Percentiles rank a stretch among this genome's conserved stretches.
Evolutionary conservation across 2,329 filamentous ascomycete genomes (phyloP).

Genomic region (Pseudogymnoascus sp.): DNA sequence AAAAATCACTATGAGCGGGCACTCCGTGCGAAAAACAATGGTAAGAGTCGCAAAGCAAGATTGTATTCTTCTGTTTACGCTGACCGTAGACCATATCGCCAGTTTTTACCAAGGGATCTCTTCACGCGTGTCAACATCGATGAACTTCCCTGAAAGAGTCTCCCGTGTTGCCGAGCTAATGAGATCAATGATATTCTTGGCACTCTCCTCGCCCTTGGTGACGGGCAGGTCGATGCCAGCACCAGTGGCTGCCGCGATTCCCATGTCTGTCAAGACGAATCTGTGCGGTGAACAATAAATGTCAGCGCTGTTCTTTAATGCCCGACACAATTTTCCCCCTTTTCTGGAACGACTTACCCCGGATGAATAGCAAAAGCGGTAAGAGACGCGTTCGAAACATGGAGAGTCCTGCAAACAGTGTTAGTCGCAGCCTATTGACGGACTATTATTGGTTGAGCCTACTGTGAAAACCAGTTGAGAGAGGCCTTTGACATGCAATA

Average conservation of each 20-base stretch:
- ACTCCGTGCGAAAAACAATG: not conserved
- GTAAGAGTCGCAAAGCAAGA: not conserved
- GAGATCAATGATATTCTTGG: not conserved
- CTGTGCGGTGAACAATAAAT: not conserved
- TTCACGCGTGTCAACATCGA: not conserved
- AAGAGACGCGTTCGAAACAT: not conserved
- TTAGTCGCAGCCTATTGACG: not conserved
- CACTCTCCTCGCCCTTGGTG: not conserved
- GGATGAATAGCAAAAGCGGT: not conserved
- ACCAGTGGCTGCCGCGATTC: not conserved
- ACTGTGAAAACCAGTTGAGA: not conserved
- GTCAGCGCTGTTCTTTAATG: not conserved
- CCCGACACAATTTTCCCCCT: not conserved
- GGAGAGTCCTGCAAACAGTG: not conserved
- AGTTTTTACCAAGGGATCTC: not conserved
- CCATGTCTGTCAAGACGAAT: not conserved
- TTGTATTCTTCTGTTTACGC: not conserved
- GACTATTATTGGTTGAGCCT: not conserved
- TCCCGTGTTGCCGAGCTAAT: not conserved
- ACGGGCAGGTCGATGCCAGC: not conserved
- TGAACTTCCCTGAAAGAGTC: not conserved
- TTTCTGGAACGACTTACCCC: not conserved
- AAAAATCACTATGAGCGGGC: not conserved
- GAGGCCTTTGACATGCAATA: not conserved
- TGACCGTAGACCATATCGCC: not conserved